phyloP scores from a whole-genome alignment of 1,139 yeast species.

The Taphrina betulina region DNA sequence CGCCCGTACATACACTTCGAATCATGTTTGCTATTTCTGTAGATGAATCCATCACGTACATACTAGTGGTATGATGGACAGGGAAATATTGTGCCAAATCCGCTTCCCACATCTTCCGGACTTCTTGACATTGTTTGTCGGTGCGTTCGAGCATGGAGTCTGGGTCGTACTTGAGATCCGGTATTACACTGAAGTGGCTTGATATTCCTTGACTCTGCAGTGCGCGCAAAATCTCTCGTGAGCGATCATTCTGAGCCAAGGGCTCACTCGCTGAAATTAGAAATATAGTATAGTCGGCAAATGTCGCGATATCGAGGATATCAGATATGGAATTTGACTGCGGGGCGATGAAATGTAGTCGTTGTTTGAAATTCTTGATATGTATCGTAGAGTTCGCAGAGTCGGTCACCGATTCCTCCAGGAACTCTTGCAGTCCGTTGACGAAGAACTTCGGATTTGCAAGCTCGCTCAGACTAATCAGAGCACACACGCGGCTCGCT shows the following conservation, averaged over 20 bases:
- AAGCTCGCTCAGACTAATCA: conserved; percentile 76
- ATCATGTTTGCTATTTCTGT: conserved; percentile 71
- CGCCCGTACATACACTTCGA: conserved; percentile 76
- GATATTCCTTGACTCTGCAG: conserved; percentile 92
- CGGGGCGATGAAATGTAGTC: conserved; percentile 72
- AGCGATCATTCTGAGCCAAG: conserved; percentile 65
- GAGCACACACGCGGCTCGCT: conserved; percentile 74
- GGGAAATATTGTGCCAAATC: conserved; percentile 76
- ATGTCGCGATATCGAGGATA: conserved; percentile 80
- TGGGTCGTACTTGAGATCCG: conserved; percentile 75
- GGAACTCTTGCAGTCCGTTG: conserved; percentile 44
- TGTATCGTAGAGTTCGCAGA: conserved; percentile 50
- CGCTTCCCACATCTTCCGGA: conserved; percentile 31
- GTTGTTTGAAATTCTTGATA: conserved; percentile 68
- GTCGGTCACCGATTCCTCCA: conserved; percentile 39
- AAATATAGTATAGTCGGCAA: conserved; percentile 83
- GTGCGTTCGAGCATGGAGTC: conserved; percentile 60
- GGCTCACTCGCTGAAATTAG: conserved; percentile 72
- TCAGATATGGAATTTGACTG: conserved; percentile 60
- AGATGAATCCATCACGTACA: conserved; percentile 61
- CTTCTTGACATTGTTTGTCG: conserved; percentile 14
- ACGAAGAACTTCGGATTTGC: conserved; percentile 61
- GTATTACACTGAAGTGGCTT: conserved; percentile 71
- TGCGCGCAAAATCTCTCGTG: conserved; percentile 88
- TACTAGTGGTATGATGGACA: conserved; percentile 42